Percentiles rank a stretch among this genome's conserved stretches.
These are phyloP conservation scores for Gnaphalium uliginosum DNA, from an alignment of 129 eudicot genomes.

Conservation along the genomic window DNA sequence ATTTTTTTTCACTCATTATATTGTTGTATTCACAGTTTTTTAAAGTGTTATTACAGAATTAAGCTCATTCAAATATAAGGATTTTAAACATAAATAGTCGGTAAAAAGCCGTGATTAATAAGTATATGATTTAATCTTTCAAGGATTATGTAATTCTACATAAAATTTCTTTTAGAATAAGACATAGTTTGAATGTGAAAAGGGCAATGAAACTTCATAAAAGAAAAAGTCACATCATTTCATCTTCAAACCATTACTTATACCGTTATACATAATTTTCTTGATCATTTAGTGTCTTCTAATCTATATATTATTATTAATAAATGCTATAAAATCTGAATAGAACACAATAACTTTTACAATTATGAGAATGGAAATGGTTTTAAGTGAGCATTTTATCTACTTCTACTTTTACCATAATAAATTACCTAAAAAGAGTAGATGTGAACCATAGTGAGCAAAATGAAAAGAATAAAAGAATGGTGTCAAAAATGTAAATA, in stretches of 20 bases:
- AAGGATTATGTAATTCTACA: no score
- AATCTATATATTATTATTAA: neutral
- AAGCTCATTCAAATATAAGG: no score
- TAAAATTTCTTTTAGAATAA: neutral
- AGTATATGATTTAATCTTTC: neutral
- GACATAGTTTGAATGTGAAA: neutral
- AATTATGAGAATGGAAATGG: neutral
- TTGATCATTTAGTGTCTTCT: no score
- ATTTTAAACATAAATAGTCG: no score
- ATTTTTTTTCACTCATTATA: no score
- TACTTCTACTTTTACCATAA: neutral
- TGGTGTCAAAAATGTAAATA: constrained; percentile 17
- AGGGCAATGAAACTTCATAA: neutral
- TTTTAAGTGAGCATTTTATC: neutral
- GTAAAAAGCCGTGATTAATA: no score
- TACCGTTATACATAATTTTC: neutral
- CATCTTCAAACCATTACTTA: neutral
- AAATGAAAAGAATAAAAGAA: constrained; percentile 14
- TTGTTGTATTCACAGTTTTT: no score
- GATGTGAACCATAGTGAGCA: constrained; percentile 5
- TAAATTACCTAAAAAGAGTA: no score
- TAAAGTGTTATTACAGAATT: no score
- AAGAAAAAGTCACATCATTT: neutral
- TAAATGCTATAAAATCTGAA: neutral
- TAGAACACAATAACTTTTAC: neutral